Evolutionary conservation across 164 flowering plant species (phyloP).

Genomic region (Umbellularia californica): DNA sequence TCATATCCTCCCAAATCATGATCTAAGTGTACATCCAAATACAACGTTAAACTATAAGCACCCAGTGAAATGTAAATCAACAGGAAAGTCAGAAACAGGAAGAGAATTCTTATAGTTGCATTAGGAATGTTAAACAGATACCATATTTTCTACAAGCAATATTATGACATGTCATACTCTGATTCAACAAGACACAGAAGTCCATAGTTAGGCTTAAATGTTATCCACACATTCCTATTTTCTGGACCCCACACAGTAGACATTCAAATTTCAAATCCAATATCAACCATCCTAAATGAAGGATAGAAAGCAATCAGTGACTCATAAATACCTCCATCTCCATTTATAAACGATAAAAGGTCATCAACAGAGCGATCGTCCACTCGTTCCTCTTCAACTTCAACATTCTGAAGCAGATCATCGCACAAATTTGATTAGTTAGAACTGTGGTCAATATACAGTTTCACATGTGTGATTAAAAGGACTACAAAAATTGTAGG

Average conservation of each 20-base stretch:
- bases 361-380: constrained; percentile 94
- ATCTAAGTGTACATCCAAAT: neutral
- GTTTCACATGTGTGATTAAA: neutral
- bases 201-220: neutral
- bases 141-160: neutral
- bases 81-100: neutral
- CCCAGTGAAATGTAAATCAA: neutral
- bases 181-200: neutral
- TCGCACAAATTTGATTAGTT: neutral
- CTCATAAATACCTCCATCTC: constrained; percentile 33
- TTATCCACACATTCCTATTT: neutral
- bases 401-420: constrained; percentile 55
- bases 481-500: neutral
- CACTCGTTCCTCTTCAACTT: constrained; percentile 61
- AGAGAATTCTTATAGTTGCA: neutral
- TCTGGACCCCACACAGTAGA: neutral
- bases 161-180: neutral
- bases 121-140: neutral
- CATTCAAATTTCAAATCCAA: neutral
- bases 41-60: neutral
- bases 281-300: neutral
- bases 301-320: neutral
- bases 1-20: too few relatives aligned
- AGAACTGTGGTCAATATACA: neutral
- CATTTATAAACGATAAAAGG: constrained; percentile 81